Conservation (phyloP, 306 rosid species). For the Lathyrus sativus region DNA sequence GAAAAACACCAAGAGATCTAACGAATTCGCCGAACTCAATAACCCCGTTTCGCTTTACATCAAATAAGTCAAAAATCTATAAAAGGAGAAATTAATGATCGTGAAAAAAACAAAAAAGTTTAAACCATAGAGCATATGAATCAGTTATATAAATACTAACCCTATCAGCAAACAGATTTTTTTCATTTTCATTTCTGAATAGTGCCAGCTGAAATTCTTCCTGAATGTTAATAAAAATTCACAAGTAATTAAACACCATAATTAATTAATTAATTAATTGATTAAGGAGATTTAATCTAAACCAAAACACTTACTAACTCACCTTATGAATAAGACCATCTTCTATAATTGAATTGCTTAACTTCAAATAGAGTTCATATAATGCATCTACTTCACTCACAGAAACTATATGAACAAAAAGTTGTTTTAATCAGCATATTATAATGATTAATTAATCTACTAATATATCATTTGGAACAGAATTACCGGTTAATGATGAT, state of each 20-base stretch:
- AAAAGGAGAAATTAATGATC: constrained; percentile 25
- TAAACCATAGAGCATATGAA: constrained; percentile 10
- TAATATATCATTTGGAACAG: not conserved
- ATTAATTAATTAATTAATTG: not conserved
- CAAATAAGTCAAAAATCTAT: constrained; percentile 81
- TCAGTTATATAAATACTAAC: constrained; percentile 42
- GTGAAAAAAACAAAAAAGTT: constrained; percentile 17
- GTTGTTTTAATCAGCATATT: constrained; percentile 10
- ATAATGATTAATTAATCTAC: not conserved
- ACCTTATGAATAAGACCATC: constrained; percentile 91
- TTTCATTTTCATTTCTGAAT: constrained; percentile 62
- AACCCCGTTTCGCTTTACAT: constrained; percentile 74
- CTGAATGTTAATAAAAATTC: constrained; percentile 43
- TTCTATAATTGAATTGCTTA: constrained; percentile 77
- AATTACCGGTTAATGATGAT: constrained; percentile 32
- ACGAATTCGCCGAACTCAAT: constrained; percentile 90
- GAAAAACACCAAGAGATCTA: constrained; percentile 76
- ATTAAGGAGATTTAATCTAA: not conserved
- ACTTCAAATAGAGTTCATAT: constrained; percentile 70
- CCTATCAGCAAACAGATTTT: constrained; percentile 82
- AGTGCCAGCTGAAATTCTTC: constrained; percentile 96
- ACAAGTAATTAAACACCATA: no score
- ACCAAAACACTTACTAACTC: constrained; percentile 31
- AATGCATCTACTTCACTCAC: constrained; percentile 84
- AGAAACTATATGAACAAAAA: constrained; percentile 51